Base-by-base conservation (phyloP, 176 grass and related monocot genomes). In the Hsuehochloa calcarea region DNA sequence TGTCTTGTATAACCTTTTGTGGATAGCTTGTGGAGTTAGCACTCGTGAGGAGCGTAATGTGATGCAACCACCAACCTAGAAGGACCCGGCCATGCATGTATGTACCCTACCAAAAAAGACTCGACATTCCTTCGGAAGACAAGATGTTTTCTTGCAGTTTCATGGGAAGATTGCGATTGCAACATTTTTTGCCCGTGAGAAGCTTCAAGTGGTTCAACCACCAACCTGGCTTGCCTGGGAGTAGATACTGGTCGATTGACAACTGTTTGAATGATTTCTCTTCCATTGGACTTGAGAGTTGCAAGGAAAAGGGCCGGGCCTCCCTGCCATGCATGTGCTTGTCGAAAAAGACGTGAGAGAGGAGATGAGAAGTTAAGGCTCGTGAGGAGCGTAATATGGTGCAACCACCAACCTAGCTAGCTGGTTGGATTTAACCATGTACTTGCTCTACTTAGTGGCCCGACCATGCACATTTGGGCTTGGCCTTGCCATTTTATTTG, bases 11-110 rank as follows among this genome's bases (percentile, higher is more conserved):
- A 58, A 0, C n/a, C 2, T 11, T 19, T 20, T 8, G n/a, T 11
- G 22, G 10, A 62, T 62, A 10, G 65, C 9, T 25, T 45, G 35
- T 5, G 1, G 39, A 41, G 22, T 27, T 45, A 10, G 58, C 59
- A 11, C 78, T 72, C 78, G 85, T 87, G 85, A 87, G 47, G 8
- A 75, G 38, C 25, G 69, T 75, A 75, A 82, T 19, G 85, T 29
- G 70, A 60, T 15, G 78, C 85, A 75, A 74, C 78, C 19, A 68
- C 85, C 85, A 45, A 4, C 10, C 20, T 25, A 43, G 6, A 9
- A 39, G 66, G 1, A 2, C 16, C 8, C 22, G 40, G 46, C 16
- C 29, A 38, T 71, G 67, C 66, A 39, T 67, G 35, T 17, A 17
- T 10, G 63, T 70, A 29, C 43, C 27, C 52, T 40, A 77, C 74